Evolutionary conservation across 2,329 filamentous ascomycete species (phyloP).

Genomic region (Mycosphaerelloides madeirae): DNA sequence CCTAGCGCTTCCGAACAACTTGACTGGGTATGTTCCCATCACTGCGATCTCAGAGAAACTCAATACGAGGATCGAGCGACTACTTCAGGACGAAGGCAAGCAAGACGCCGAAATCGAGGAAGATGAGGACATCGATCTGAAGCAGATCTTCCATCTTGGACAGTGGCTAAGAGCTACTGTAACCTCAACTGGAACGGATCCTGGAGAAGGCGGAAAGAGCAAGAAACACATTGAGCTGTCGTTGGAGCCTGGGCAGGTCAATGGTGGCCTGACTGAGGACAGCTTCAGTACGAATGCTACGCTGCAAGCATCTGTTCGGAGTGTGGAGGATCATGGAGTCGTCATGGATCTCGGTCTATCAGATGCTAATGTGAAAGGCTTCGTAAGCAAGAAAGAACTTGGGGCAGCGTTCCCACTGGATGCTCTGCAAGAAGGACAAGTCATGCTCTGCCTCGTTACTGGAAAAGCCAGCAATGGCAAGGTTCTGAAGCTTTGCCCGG

Average conservation of each 20-base stretch:
- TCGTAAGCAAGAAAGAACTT: slow-evolving; percentile 79
- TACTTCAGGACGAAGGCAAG: slow-evolving; percentile 52
- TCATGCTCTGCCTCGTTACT: slow-evolving; percentile 77
- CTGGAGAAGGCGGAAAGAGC: slow-evolving; percentile 52
- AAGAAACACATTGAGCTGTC: slow-evolving; percentile 85
- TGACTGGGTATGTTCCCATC: slow-evolving; percentile 82
- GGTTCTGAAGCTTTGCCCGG: slow-evolving; percentile 78
- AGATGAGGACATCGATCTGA: slow-evolving; percentile 60
- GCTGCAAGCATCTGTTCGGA: slow-evolving; percentile 80
- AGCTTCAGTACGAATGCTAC: slow-evolving; percentile 72
- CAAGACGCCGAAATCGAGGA: slow-evolving; percentile 54
- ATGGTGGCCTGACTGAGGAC: slow-evolving; percentile 61
- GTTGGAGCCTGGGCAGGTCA: slow-evolving; percentile 71
- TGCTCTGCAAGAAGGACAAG: slow-evolving; percentile 72
- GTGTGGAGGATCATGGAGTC: slow-evolving; percentile 92
- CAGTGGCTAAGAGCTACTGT: slow-evolving; percentile 87
- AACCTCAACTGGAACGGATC: slow-evolving; percentile 67
- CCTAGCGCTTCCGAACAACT: slow-evolving; percentile 84
- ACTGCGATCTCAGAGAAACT: slow-evolving; percentile 84
- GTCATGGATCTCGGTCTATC: slow-evolving; percentile 86
- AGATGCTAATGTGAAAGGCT: slow-evolving; percentile 65
- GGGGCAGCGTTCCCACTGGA: slow-evolving; percentile 61
- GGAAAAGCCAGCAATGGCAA: slow-evolving; percentile 72
- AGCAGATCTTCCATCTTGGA: slow-evolving; percentile 70
- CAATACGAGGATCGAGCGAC: slow-evolving; percentile 66